Base-by-base conservation (phyloP, 306 rosid genomes). In the Quercus agrifolia region DNA sequence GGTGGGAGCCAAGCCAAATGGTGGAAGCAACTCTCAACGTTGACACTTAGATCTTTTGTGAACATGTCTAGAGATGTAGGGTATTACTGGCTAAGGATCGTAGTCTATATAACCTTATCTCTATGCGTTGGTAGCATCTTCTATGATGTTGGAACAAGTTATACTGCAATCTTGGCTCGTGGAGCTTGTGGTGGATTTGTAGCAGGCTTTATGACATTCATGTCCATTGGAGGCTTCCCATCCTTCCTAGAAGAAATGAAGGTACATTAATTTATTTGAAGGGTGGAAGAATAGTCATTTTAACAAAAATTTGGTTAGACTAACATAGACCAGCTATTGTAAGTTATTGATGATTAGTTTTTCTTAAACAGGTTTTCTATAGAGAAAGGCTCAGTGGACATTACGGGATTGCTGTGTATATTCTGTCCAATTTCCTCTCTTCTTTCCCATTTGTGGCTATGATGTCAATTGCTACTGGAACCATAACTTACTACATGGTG, bases 201-300 rank as follows among this genome's bases (percentile, higher is more conserved):
- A 15, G 88, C 97, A 23, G 97, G 97, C 67, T 94, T 91, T 90
- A 92, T 94, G 98, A 91, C 97, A 67, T 94, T 92, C 90, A 90
- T 90, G 97, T 85, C 98, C 78, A 92, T 94, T 19, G 97, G 95
- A 82, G 99, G 97, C 80, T 94, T 94, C 83, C 99, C 97, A 73
- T 94, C 97, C 44, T 94, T 92, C 88, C 87, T 94, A 28, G 99
- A 94, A 84, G 99, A 94, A 84, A 88, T 94, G 91, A 94, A 92
- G 97, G 97, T 92, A 80, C 33, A 2, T 2, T 70, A 46, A 21
- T 21, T 41, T 64, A 31, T 30, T 64, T 71, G 0, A 41, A 71
- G 4, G 5, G 21, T 71, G 13, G 7, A 28, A n/a, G 33, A 13
- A 20, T n/a, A 21, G 18, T 38, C 10, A 9, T 20, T n/a, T 70